These are phyloP conservation scores for Rhizopogon sp. DNA, from an alignment of 768 basidiomycete species.

Conservation along the genomic window DNA sequence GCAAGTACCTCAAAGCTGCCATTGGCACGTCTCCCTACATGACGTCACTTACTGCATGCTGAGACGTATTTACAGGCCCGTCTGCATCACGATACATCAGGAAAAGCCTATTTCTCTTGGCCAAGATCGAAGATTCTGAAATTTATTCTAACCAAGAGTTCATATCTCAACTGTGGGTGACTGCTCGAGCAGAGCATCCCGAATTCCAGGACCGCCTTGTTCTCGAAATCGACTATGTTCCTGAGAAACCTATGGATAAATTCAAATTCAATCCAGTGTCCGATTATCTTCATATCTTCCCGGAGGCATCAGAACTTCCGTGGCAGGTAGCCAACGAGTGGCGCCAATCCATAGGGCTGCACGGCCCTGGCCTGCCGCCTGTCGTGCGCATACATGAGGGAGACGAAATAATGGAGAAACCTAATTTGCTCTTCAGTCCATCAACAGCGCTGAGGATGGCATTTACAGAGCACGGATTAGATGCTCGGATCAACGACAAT, in stretches of 20 bases:
- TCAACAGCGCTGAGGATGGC: constrained; percentile 1
- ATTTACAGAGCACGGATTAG: neutral
- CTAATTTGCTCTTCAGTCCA: neutral
- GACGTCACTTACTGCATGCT: neutral
- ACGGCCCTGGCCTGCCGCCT: neutral
- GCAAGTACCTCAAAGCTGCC: constrained; percentile 1
- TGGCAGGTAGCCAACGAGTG: neutral
- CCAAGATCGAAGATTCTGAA: neutral
- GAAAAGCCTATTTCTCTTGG: neutral
- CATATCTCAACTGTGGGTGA: neutral
- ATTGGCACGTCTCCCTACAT: neutral
- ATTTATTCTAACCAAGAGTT: neutral
- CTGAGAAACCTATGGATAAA: neutral
- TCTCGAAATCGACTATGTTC: neutral
- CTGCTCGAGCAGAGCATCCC: neutral
- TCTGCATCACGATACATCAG: neutral
- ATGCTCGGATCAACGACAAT: neutral
- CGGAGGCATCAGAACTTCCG: neutral
- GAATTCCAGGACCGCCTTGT: neutral
- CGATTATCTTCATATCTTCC: neutral
- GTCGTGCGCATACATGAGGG: neutral
- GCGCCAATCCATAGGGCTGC: neutral
- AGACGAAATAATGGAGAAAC: neutral
- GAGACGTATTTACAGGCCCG: neutral
- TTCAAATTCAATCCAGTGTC: neutral